Evolutionary conservation across 1,139 yeast genomes (phyloP).

Genomic region (Spencermartinsiella ligniputridi): DNA sequence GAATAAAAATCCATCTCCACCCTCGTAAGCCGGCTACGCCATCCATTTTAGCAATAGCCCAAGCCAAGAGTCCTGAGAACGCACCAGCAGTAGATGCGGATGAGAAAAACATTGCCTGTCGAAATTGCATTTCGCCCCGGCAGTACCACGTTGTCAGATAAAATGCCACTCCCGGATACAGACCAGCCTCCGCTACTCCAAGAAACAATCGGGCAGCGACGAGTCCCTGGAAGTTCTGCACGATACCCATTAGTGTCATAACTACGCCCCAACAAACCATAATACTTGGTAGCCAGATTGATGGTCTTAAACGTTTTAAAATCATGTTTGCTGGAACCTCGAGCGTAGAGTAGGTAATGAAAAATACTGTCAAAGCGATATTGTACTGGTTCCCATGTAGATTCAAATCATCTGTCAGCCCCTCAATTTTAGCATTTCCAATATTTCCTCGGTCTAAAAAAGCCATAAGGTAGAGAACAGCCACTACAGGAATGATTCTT

Average conservation of each 20-base stretch:
- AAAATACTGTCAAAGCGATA: conserved; percentile 51
- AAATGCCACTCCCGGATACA: conserved; percentile 45
- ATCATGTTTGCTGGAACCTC: conserved; percentile 49
- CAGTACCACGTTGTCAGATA: conserved; percentile 33
- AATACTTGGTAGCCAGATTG: conserved; percentile 46
- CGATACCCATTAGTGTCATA: conserved; percentile 57
- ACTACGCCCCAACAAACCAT: conserved; percentile 54
- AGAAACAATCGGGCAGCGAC: conserved; percentile 53
- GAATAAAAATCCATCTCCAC: conserved; percentile 58
- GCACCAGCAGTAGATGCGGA: conserved; percentile 34
- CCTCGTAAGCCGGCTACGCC: conserved; percentile 36
- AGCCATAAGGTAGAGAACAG: conserved; percentile 59
- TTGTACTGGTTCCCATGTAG: conserved; percentile 48
- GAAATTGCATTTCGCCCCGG: conserved; percentile 37
- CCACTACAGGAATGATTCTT: conserved; percentile 64
- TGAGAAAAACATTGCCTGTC: conserved; percentile 56
- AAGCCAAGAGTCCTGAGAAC: conserved; percentile 33
- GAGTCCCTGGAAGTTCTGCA: conserved; percentile 47
- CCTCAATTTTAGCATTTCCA: conserved; percentile 59
- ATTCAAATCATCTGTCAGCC: conserved; percentile 48
- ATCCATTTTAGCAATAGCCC: conserved; percentile 37
- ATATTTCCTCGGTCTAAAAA: conserved; percentile 67
- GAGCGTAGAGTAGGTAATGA: conserved; percentile 51
- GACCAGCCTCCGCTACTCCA: conserved; percentile 58
- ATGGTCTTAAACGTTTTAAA: conserved; percentile 31